Conservation (phyloP, 1,284 basidiomycete genomes). For the Cutaneotrichosporon arboriforme region DNA sequence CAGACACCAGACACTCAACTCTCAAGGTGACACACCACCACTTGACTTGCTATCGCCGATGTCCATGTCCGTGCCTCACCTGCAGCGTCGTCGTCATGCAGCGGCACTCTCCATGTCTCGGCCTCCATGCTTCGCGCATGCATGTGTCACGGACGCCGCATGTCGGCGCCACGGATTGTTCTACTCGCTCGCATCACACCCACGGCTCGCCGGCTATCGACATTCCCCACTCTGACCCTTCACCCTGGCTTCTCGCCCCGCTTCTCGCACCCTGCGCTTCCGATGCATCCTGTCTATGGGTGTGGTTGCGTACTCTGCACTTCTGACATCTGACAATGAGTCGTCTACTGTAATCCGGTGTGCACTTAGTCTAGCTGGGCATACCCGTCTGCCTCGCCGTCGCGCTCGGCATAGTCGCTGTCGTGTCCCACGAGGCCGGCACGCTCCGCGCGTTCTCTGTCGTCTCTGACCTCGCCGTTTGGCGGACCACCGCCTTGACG, state of each 20-base stretch:
- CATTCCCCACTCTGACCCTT: background rate
- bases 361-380: constrained; percentile 13
- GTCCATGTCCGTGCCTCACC: no score
- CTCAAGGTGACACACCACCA: no score
- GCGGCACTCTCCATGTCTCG: no score
- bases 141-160: no score
- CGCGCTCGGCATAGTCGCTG: background rate
- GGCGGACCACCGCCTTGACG: no score
- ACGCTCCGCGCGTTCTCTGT: background rate
- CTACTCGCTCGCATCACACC: no score
- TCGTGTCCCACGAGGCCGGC: background rate
- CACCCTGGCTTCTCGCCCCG: background rate
- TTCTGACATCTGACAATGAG: no score
- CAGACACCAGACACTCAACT: no score
- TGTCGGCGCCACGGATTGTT: no score
- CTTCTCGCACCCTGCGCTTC: background rate
- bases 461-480: background rate
- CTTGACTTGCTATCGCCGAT: no score
- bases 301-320: background rate
- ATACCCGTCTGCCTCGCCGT: constrained; percentile 12
- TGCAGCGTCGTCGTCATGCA: no score
- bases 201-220: background rate
- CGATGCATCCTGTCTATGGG: background rate
- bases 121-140: no score
- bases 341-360: background rate